Evolutionary conservation across 768 basidiomycete species (phyloP).

Genomic region (Boletus rufocinnamomeus): DNA sequence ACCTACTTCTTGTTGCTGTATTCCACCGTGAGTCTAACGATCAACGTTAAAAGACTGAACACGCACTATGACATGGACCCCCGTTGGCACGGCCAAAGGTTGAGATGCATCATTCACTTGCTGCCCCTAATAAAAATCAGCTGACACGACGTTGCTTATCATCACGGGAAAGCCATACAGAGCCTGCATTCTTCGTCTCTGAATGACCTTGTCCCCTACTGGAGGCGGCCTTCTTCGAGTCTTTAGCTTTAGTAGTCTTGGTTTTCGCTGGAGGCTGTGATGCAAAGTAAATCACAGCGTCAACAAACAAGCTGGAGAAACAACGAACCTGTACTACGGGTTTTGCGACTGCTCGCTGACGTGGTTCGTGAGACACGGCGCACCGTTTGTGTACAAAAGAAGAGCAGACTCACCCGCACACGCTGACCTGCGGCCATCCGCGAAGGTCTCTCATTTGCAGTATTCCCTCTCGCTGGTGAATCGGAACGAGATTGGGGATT

Average conservation of each 20-base stretch:
- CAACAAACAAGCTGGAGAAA: background rate
- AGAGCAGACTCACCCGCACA: background rate
- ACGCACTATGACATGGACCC: background rate
- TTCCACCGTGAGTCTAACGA: background rate
- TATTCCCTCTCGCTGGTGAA: background rate
- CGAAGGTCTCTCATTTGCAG: background rate
- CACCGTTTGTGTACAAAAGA: background rate
- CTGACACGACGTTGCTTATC: too few relatives aligned
- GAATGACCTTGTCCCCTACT: too few relatives aligned
- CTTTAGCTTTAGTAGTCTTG: background rate
- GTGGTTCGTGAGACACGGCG: background rate
- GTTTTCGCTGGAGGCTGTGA: background rate
- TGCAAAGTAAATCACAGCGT: background rate
- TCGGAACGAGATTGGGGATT: background rate
- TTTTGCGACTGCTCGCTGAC: background rate
- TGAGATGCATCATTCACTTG: background rate
- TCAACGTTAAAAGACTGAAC: background rate
- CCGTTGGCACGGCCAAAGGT: background rate
- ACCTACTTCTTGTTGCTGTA: background rate
- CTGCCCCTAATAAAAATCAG: background rate
- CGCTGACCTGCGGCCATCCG: background rate
- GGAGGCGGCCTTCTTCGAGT: background rate
- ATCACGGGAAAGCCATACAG: background rate
- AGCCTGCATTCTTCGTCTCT: background rate
- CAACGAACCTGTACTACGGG: background rate